Evolutionary conservation across 805 yeast genomes (phyloP), one percentile per base, ranked within the genome.

Genomic region (Hanseniaspora singularis): DNA sequence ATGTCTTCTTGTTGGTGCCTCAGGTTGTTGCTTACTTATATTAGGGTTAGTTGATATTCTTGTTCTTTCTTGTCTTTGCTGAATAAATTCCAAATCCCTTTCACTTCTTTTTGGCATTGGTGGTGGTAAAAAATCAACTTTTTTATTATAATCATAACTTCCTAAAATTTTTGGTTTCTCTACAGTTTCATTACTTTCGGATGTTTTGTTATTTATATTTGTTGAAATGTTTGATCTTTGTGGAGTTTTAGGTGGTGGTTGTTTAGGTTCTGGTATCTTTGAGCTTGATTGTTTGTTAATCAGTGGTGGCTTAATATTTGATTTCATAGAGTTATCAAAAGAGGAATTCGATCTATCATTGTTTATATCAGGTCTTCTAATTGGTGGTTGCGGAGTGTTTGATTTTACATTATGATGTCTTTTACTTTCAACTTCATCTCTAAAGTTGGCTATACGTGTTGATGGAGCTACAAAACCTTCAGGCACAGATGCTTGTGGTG

Each of bases 121-220:
- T 3, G 75, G 75, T 16, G 74, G 72, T 3, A 69, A 66, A 45
- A 61, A 63, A 33, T 58, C 60, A 6, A 58, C 52, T 11, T 59
- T 54, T 5, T 68, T 65, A 11, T 63, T 51, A 46, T 67, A 57
- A 27, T 60, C 54, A 48, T 63, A 63, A 5, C 50, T 18, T 0
- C 70, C 70, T 15, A 69, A 56, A 34, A 69, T 57, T 14, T 61
- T 57, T n/a, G 59, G 33, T 26, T 54, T 52, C 55, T 61, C 60
- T 39, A 48, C 57, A 19, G 64, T 52, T 11, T 49, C 50, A 55
- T 56, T 32, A 58, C 51, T 32, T 64, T 55, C 3, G 60, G 51
- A 26, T 63, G 53, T 40, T 62, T 67, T 6, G 54, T 57, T 15
- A 24, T 16, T 22, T 15, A n/a, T n/a, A 5, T 24, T 26, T 24